phyloP scores from a whole-genome alignment of 306 rosid genomes.

The Cucumis melo region DNA sequence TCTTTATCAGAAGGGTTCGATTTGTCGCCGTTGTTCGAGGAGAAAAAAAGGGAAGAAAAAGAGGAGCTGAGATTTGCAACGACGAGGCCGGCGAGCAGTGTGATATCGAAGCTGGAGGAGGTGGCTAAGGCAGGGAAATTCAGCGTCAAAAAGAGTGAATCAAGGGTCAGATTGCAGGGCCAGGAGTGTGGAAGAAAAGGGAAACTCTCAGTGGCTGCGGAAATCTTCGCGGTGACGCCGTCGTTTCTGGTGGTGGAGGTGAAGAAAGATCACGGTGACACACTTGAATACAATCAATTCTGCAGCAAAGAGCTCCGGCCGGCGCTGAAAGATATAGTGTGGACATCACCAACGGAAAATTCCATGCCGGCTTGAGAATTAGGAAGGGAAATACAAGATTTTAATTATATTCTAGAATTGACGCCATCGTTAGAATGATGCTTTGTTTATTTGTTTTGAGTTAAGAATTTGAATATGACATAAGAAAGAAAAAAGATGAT shows the following conservation, averaged over 20 bases:
- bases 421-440: neutral
- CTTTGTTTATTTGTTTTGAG: neutral
- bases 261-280: slow-evolving; percentile 76
- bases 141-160: slow-evolving; percentile 59
- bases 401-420: neutral
- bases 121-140: slow-evolving; percentile 57
- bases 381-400: neutral
- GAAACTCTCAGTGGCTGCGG: slow-evolving; percentile 61
- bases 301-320: slow-evolving; percentile 90
- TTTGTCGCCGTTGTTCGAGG: slow-evolving; percentile 75
- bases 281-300: slow-evolving; percentile 80
- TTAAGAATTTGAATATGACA: neutral
- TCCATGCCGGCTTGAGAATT: slow-evolving; percentile 18
- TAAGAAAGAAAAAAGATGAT: no score
- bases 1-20: slow-evolving; percentile 65
- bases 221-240: slow-evolving; percentile 65
- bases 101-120: slow-evolving; percentile 72
- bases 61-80: slow-evolving; percentile 85
- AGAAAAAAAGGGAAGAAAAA: slow-evolving; percentile 66
- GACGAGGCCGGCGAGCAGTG: slow-evolving; percentile 66
- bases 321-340: slow-evolving; percentile 71
- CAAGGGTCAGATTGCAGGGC: slow-evolving; percentile 54
- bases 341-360: slow-evolving; percentile 42
- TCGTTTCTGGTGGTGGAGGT: slow-evolving; percentile 81
- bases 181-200: slow-evolving; percentile 71